Conservation (phyloP, 768 basidiomycete species). For the Macrocybe gigantea region DNA sequence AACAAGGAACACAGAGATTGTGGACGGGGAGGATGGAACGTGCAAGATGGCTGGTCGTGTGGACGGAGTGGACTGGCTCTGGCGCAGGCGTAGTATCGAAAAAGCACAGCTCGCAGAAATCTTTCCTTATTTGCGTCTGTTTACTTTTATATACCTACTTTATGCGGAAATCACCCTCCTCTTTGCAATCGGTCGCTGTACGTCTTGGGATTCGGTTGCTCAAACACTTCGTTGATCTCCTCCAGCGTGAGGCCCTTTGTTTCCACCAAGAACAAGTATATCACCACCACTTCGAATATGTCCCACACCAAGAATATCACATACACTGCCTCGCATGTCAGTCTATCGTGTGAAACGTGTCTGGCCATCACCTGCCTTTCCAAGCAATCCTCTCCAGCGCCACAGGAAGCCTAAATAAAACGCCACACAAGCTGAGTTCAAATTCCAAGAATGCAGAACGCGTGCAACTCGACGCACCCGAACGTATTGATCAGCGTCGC, state of each 20-base stretch:
- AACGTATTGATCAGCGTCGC: slow-evolving; percentile 45
- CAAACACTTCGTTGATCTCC: slow-evolving; percentile 43
- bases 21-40: slow-evolving; percentile 9
- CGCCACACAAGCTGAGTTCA: too few relatives aligned
- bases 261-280: slow-evolving; percentile 46
- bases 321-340: slow-evolving; percentile 30
- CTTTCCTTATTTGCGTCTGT: slow-evolving; percentile 1
- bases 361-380: slow-evolving; percentile 31
- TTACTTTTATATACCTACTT: background rate
- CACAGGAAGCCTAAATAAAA: slow-evolving; percentile 31
- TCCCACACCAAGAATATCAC: slow-evolving; percentile 46
- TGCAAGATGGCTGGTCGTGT: slow-evolving; percentile 27
- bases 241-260: slow-evolving; percentile 47
- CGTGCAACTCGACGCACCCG: slow-evolving; percentile 23
- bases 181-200: slow-evolving; percentile 22
- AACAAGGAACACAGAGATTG: slow-evolving; percentile 17
- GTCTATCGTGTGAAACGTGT: background rate
- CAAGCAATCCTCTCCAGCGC: slow-evolving; percentile 38
- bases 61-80: slow-evolving; percentile 10
- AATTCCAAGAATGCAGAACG: background rate
- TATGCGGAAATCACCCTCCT: slow-evolving; percentile 3
- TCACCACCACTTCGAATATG: slow-evolving; percentile 37
- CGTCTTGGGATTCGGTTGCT: slow-evolving; percentile 34
- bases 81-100: background rate
- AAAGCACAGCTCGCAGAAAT: background rate